Evolutionary conservation across 208 protist species (phyloP).

Genomic region (Tetramitus jugosus): DNA sequence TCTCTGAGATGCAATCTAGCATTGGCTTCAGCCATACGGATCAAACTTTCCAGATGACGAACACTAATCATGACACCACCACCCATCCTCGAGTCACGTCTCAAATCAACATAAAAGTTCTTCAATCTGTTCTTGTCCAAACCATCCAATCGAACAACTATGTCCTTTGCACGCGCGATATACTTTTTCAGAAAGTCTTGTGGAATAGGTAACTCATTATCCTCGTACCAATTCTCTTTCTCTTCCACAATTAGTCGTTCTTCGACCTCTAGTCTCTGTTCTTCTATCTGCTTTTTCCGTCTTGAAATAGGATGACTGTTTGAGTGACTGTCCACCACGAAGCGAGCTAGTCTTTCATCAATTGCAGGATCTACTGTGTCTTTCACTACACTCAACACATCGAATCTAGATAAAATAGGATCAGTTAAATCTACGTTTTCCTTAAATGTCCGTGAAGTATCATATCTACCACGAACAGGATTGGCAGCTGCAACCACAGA

Average conservation of each 20-base stretch:
- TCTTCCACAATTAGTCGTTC: slow-evolving; percentile 23
- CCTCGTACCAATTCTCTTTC: slow-evolving; percentile 49
- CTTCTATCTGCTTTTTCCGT: background rate
- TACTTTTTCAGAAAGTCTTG: slow-evolving; percentile 95
- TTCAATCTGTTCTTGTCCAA: slow-evolving; percentile 84
- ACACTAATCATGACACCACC: slow-evolving; percentile 93
- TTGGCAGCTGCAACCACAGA: slow-evolving; percentile 98
- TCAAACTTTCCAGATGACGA: slow-evolving; percentile 96
- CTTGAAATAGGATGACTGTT: slow-evolving; percentile 40
- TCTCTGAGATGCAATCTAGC: slow-evolving; percentile 92
- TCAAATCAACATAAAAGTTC: slow-evolving; percentile 90
- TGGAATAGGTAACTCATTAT: slow-evolving; percentile 46
- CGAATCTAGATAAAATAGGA: slow-evolving; percentile 98
- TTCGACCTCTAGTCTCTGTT: slow-evolving; percentile 28
- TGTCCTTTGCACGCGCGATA: slow-evolving; percentile 91
- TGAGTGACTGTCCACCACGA: slow-evolving; percentile 90
- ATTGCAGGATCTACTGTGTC: slow-evolving; percentile 89
- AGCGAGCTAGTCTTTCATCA: slow-evolving; percentile 84
- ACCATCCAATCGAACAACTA: slow-evolving; percentile 73
- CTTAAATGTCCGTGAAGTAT: slow-evolving; percentile 82
- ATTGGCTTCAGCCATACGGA: slow-evolving; percentile 94
- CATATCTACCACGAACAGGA: slow-evolving; percentile 92
- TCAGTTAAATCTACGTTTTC: slow-evolving; percentile 97
- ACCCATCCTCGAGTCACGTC: slow-evolving; percentile 68
- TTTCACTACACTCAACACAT: slow-evolving; percentile 74